Percentiles rank a stretch among this genome's conserved stretches.
These are phyloP conservation scores for Cytospora mali DNA, from an alignment of 2,329 filamentous ascomycete species.

Conservation along the genomic window DNA sequence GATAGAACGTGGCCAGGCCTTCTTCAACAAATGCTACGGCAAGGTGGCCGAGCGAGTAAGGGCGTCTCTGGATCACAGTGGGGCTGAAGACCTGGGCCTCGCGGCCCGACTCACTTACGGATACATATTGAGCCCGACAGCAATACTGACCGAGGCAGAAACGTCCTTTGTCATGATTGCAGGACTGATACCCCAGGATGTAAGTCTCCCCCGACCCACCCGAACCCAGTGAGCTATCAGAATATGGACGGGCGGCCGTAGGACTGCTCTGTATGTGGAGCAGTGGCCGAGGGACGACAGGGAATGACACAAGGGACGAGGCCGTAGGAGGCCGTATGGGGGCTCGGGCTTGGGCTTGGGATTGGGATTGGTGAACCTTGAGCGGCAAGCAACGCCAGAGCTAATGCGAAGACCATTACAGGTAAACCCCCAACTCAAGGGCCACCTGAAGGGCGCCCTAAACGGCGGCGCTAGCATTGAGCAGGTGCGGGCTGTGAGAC, in stretches of 20 bases:
- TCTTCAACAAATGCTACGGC: slow-evolving; percentile 54
- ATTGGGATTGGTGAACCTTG: slow-evolving; percentile 5
- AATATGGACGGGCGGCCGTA: neutral
- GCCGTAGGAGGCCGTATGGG: neutral
- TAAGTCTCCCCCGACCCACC: slow-evolving; percentile 33
- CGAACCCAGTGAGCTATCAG: neutral
- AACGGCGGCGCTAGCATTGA: slow-evolving; percentile 53
- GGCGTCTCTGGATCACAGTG: slow-evolving; percentile 50
- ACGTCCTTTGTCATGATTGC: slow-evolving; percentile 56
- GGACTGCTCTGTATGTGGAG: neutral
- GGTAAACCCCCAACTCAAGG: slow-evolving; percentile 57
- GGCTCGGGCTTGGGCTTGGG: no score
- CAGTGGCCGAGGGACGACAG: neutral
- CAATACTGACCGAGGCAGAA: slow-evolving; percentile 48
- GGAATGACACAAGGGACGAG: neutral
- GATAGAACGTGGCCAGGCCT: slow-evolving; percentile 46
- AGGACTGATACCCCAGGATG: slow-evolving; percentile 54
- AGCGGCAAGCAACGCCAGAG: slow-evolving; percentile 13
- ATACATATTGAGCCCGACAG: slow-evolving; percentile 50
- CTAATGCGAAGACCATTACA: slow-evolving; percentile 31
- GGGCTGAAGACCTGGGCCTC: slow-evolving; percentile 53
- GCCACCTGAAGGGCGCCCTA: slow-evolving; percentile 53
- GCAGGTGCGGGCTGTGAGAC: slow-evolving; percentile 52
- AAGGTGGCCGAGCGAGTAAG: slow-evolving; percentile 51
- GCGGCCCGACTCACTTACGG: slow-evolving; percentile 52